Conservation (phyloP, 2,329 filamentous ascomycete species). For the Pseudocercospora macadamiae region DNA sequence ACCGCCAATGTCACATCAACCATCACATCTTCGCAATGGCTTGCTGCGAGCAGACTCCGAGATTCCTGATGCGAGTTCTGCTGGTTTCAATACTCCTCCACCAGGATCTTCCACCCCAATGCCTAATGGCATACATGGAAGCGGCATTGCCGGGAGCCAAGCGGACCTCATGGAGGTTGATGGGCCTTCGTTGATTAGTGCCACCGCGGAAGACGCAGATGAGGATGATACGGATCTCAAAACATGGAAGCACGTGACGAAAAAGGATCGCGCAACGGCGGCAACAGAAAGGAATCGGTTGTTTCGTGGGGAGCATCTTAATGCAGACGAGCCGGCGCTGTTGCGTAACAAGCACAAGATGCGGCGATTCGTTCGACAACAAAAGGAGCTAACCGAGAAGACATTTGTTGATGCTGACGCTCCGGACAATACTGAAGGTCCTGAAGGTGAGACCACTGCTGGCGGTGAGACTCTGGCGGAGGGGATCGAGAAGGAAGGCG, state of each 20-base stretch:
- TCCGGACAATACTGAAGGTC: slow-evolving; percentile 48
- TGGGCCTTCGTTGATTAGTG: slow-evolving; percentile 68
- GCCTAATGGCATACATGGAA: slow-evolving; percentile 65
- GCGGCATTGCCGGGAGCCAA: slow-evolving; percentile 66
- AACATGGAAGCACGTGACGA: slow-evolving; percentile 98
- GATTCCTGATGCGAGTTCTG: slow-evolving; percentile 70
- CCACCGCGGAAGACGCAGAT: slow-evolving; percentile 73
- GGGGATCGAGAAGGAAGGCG: slow-evolving; percentile 88
- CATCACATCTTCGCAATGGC: slow-evolving; percentile 55
- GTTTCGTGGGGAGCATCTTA: slow-evolving; percentile 80
- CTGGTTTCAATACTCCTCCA: slow-evolving; percentile 84
- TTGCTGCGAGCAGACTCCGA: slow-evolving; percentile 72
- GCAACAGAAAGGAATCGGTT: slow-evolving; percentile 84
- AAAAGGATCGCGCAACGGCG: slow-evolving; percentile 86
- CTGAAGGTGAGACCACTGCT: slow-evolving; percentile 49
- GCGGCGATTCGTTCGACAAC: slow-evolving; percentile 81
- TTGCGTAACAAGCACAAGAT: slow-evolving; percentile 84
- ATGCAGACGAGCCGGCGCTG: slow-evolving; percentile 83
- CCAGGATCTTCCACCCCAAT: slow-evolving; percentile 76
- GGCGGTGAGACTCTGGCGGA: slow-evolving; percentile 81
- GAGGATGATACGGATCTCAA: slow-evolving; percentile 91
- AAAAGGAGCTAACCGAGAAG: slow-evolving; percentile 54
- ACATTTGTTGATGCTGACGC: slow-evolving; percentile 46
- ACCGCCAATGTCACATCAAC: slow-evolving; percentile 44
- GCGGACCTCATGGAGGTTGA: slow-evolving; percentile 87